Evolutionary conservation across 305 asterid species (phyloP).

Genomic region (Fraxinus xanthoxyloides): DNA sequence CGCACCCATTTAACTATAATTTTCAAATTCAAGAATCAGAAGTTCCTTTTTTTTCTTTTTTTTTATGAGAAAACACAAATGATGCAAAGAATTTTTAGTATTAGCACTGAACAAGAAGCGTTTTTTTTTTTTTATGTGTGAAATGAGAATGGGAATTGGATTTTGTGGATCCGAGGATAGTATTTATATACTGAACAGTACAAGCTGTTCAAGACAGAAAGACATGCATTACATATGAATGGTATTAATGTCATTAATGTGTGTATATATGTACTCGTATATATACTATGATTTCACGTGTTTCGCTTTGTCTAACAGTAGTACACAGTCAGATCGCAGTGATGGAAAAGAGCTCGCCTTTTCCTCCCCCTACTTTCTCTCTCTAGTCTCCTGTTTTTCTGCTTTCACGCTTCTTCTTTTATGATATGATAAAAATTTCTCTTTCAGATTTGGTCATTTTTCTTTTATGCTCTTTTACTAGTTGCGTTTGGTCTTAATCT

Average conservation of each 20-base stretch:
- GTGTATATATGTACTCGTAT: not conserved
- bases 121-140: slow-evolving; percentile 25
- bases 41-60: not conserved
- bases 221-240: slow-evolving; percentile 41
- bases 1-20: slow-evolving; percentile 54
- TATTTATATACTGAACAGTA: slow-evolving; percentile 11
- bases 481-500: not conserved
- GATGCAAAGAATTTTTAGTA: not conserved
- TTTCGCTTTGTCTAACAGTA: slow-evolving; percentile 30
- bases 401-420: not conserved
- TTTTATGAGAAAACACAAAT: not conserved
- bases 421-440: not conserved
- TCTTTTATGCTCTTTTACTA: not conserved
- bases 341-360: not conserved
- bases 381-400: slow-evolving; percentile 4
- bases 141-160: slow-evolving; percentile 11
- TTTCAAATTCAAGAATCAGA: not conserved
- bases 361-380: not conserved
- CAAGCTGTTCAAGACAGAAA: slow-evolving; percentile 16
- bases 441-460: not conserved
- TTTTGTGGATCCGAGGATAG: slow-evolving; percentile 46
- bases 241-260: slow-evolving; percentile 32
- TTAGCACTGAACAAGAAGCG: slow-evolving; percentile 13
- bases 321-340: not conserved
- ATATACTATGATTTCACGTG: slow-evolving; percentile 25